Conservation (phyloP, 2,329 filamentous ascomycete species). For the Apiospora malaysiana region DNA sequence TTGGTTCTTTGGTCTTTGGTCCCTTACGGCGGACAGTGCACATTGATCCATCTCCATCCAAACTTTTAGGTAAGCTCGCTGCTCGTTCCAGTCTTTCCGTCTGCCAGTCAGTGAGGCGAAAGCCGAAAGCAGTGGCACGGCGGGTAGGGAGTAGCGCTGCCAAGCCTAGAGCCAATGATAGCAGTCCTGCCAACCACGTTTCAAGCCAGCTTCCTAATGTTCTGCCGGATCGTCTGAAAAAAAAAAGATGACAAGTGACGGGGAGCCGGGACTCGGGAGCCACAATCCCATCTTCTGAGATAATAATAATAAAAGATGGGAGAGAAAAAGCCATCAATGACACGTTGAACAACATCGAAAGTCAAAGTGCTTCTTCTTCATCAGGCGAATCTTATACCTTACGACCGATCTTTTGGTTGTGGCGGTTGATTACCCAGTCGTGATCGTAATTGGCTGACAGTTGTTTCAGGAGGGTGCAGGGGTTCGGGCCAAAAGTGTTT, state of each 20-base stretch:
- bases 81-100: too few relatives aligned
- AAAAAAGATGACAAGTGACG: background rate
- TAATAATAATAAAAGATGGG: background rate
- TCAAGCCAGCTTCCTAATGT: background rate
- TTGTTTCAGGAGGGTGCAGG: slow-evolving; percentile 18
- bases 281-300: background rate
- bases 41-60: background rate
- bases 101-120: background rate
- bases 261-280: background rate
- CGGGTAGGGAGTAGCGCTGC: background rate
- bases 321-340: background rate
- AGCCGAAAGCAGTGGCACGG: background rate
- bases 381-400: background rate
- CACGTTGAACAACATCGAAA: too few relatives aligned
- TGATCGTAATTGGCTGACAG: background rate
- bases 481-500: background rate
- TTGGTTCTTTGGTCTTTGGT: background rate
- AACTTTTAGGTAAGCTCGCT: slow-evolving; percentile 2
- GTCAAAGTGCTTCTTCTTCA: background rate
- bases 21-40: background rate
- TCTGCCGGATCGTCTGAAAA: background rate
- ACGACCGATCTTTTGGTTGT: background rate
- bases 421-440: background rate
- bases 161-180: slow-evolving; percentile 6
- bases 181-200: background rate